Evolutionary conservation across 2,329 filamentous ascomycete species (phyloP).

Genomic region (Diaporthe sp.): DNA sequence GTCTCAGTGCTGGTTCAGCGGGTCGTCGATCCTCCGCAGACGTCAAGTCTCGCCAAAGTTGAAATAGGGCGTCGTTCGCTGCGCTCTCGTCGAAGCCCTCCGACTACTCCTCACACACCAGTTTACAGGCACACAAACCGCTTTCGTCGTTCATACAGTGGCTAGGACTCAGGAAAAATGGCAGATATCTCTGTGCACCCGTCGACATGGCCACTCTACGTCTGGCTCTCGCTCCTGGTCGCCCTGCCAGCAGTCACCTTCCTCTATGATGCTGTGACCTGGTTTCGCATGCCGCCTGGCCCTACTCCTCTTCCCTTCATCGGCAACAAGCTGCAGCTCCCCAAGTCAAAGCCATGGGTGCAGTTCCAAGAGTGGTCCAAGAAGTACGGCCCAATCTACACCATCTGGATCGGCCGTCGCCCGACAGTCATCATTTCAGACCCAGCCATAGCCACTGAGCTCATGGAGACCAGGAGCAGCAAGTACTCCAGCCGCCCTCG

Average conservation of each 20-base stretch:
- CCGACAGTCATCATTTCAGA: conserved; percentile 61
- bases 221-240: conserved; percentile 44
- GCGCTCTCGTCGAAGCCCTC: too few relatives aligned
- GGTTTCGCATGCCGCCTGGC: conserved; percentile 59
- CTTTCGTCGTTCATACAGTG: not conserved
- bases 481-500: conserved; percentile 49
- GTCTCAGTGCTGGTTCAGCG: conserved; percentile 1
- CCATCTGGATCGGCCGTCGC: conserved; percentile 61
- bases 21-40: conserved; percentile 24
- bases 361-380: conserved; percentile 60
- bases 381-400: conserved; percentile 61
- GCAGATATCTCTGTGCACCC: conserved; percentile 36
- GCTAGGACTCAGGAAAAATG: not conserved
- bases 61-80: not conserved
- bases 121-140: not conserved
- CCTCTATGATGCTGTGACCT: conserved; percentile 50
- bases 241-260: conserved; percentile 46
- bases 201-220: conserved; percentile 42
- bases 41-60: not conserved
- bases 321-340: conserved; percentile 54
- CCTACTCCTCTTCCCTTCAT: conserved; percentile 61
- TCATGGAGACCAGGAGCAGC: conserved; percentile 60
- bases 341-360: conserved; percentile 50
- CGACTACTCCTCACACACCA: not conserved
- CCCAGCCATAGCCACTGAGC: conserved; percentile 57